Evolutionary conservation across 2,329 filamentous ascomycete species (phyloP), one percentile per base, ranked within the genome.

Genomic region (Aspergillus chevalieri): DNA sequence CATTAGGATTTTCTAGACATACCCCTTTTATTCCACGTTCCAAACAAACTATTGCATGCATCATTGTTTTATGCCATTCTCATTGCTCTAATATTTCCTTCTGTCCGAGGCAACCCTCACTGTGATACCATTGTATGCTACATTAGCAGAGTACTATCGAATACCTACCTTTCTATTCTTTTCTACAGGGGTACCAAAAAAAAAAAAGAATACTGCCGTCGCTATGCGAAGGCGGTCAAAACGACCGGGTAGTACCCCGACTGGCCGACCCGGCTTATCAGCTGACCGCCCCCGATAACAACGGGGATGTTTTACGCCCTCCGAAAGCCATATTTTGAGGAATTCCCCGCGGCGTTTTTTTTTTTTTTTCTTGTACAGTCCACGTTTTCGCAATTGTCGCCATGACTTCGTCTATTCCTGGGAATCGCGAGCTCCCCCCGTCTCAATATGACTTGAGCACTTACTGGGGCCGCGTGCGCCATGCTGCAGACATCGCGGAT

Each of bases 391-490:
- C 41, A 52, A 15, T 22, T 30, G 10, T 42, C 47, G 42, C 22
- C 50, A 84, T 85, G 82, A 83, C 82, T 39, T 74, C 80, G 43
- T 83, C 82, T 22, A 67, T 84, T 24, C 81, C 82, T 22, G 82
- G 82, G 49, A 80, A 71, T 58, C 86, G 92, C 69, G 89, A 95
- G 70, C 79, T 96, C 57, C 93, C 93, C 53, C 83, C 84, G 49
- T 98, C 93, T 48, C 89, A 90, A 71, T 92, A 94, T 80, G 89
- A 98, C 68, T 79, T 98, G 64, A 82, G 73, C 66, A 96, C 91
- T 43, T 98, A 98, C 75, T 93, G 88, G 88, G 93, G 93, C 57
- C 85, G 93, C 51, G 93, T 97, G 65, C 83, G 81, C 73, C 92
- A 98, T 75, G 85, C 90, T 15, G 86, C 88, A 53, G 85, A 91